Conservation (phyloP, 2,329 filamentous ascomycete species). For the Paecilomyces dactylethromorphus region DNA sequence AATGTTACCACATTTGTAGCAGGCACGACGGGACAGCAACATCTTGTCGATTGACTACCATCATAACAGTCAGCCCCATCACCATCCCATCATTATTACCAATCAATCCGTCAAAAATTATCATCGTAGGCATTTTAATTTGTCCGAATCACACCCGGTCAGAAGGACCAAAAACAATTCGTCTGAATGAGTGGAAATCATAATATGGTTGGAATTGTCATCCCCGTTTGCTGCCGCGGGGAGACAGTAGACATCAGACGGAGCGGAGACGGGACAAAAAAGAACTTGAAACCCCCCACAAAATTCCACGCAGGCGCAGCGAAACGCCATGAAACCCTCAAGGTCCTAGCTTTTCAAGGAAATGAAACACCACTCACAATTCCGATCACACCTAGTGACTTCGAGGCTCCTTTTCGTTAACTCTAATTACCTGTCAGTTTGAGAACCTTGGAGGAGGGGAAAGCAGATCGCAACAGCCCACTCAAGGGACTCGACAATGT, state of each 20-base stretch:
- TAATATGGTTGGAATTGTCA: background rate
- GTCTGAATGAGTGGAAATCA: background rate
- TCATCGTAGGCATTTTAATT: background rate
- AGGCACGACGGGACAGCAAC: constrained; percentile 78
- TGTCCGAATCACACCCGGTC: background rate
- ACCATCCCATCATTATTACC: background rate
- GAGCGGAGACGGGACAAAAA: background rate
- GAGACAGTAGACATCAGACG: background rate
- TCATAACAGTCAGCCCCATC: background rate
- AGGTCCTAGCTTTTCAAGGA: background rate
- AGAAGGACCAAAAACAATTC: background rate
- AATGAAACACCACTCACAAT: background rate
- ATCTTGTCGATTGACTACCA: constrained; percentile 41
- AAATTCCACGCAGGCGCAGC: background rate
- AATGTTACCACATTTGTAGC: constrained; percentile 73
- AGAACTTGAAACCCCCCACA: background rate
- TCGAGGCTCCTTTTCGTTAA: background rate
- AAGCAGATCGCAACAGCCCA: constrained; percentile 22
- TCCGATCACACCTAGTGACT: background rate
- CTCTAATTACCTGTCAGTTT: background rate
- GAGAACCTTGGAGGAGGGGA: constrained; percentile 19
- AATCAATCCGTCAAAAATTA: background rate
- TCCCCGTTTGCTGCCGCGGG: background rate
- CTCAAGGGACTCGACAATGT: constrained; percentile 14
- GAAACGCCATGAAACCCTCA: background rate